phyloP scores from a whole-genome alignment of 495 filamentous ascomycete species.

The Monascus purpureus region DNA sequence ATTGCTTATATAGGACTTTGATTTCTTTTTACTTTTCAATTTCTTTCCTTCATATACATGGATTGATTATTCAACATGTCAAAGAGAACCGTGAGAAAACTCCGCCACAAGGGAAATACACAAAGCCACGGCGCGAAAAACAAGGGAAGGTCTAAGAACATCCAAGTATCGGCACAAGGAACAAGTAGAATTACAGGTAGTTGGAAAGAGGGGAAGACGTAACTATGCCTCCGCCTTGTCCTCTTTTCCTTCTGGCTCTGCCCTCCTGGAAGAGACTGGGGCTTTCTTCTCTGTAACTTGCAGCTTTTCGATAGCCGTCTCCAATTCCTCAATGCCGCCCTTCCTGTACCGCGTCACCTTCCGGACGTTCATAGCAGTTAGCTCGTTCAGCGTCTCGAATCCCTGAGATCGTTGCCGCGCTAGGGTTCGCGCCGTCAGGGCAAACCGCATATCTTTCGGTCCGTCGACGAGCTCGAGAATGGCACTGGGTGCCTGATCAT shows the following conservation, averaged over 20 bases:
- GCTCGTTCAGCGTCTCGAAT: constrained; percentile 40
- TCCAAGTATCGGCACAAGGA: too few relatives aligned
- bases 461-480: constrained; percentile 97
- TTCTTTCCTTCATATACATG: too few relatives aligned
- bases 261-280: background rate
- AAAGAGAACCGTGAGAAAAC: too few relatives aligned
- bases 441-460: constrained; percentile 88
- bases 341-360: constrained; percentile 76
- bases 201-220: too few relatives aligned
- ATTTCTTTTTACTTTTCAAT: too few relatives aligned
- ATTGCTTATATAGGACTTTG: too few relatives aligned
- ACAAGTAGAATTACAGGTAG: too few relatives aligned
- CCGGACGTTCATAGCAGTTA: constrained; percentile 61
- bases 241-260: constrained; percentile 3
- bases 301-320: constrained; percentile 55
- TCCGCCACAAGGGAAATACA: too few relatives aligned
- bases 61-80: too few relatives aligned
- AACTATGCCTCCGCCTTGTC: background rate
- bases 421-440: constrained; percentile 72
- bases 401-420: constrained; percentile 42
- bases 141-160: too few relatives aligned
- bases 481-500: constrained; percentile 72
- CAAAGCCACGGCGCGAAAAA: too few relatives aligned
- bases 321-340: constrained; percentile 51
- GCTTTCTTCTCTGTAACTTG: constrained; percentile 10